Base-by-base conservation (phyloP, 2,329 filamentous ascomycete genomes). In the Botrytis squamosa region DNA sequence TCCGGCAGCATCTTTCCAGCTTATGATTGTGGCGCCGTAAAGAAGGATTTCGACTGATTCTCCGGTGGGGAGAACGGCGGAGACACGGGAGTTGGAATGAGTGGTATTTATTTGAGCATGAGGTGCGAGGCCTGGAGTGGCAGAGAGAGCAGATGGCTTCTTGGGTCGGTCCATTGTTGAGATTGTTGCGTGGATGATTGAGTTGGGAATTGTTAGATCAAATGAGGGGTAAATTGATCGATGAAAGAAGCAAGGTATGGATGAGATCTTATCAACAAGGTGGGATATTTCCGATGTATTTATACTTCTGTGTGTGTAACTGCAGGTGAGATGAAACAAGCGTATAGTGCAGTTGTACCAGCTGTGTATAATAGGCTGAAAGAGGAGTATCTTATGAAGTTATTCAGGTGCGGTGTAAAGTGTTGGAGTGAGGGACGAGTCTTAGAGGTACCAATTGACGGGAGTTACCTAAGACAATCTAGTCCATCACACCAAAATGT, bases 11-110 rank as follows among this genome's bases (percentile, higher is more conserved):
- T 92, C 91, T 86, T 96, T 97, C 96, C 96, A 99, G 83, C 92
- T 96, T 74, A 93, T 90, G 66, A 99, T 92, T 0, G 95, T 98
- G 18, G 96, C 96, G 74, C 96, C 96, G 80, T 93, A 93, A n/a
- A 98, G 89, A 75, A 97, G 86, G 55, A 99, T 87, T 77, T 94
- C 91, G 77, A 97, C 89, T 72, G 90, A 93, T 84, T 98, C 95
- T 77, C 95, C 95, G 0, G 93, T 92, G 57, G 94, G 93, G 62
- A 98, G 89, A 44, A 87, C 88, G 49, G 95, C 95, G n/a, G 89
- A 88, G 70, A 98, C 91, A 75, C 89, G 89, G 74, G 88, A 88
- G 83, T 90, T 90, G 81, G 90, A 89, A 79, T 93, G 88, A 42
- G 90, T 88, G 80, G 95, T 90, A 82, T 89, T 89, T 80, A 98